Percentiles rank a stretch among this genome's conserved stretches.
These are phyloP conservation scores for Hyaloscypha variabilis DNA, from an alignment of 495 filamentous ascomycete species.

Conservation along the genomic window DNA sequence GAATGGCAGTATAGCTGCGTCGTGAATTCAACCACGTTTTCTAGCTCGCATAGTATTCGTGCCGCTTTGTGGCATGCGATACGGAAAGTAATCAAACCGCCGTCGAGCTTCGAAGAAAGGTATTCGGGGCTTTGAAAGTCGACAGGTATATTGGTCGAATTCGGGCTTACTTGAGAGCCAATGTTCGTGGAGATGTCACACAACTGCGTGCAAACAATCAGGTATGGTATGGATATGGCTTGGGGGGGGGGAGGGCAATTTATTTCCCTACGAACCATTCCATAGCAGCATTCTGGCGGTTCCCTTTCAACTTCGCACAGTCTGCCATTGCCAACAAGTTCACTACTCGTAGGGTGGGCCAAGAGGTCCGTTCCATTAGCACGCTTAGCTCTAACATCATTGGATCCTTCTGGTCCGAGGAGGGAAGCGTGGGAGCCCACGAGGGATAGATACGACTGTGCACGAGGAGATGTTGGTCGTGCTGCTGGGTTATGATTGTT, in stretches of 20 bases:
- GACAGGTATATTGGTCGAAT: background rate
- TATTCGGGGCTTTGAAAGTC: background rate
- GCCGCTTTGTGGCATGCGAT: background rate
- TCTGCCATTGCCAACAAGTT: background rate
- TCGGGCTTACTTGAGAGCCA: background rate
- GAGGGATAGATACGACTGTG: background rate
- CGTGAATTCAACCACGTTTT: background rate
- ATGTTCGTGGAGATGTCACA: background rate
- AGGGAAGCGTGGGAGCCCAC: background rate
- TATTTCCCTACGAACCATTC: background rate
- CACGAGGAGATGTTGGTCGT: background rate
- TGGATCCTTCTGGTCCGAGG: background rate
- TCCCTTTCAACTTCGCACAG: background rate
- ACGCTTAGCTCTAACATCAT: background rate
- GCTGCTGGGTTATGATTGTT: background rate
- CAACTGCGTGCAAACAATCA: background rate
- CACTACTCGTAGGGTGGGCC: background rate
- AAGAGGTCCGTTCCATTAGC: background rate
- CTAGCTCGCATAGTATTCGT: background rate
- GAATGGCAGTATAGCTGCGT: background rate
- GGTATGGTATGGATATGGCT: background rate
- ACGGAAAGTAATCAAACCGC: background rate
- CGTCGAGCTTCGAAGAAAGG: background rate
- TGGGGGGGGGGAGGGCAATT: background rate
- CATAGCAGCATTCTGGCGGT: background rate